These are phyloP conservation scores for Fraxinus cuspidata DNA, from an alignment of 257 asterid genomes.

Conservation along the genomic window DNA sequence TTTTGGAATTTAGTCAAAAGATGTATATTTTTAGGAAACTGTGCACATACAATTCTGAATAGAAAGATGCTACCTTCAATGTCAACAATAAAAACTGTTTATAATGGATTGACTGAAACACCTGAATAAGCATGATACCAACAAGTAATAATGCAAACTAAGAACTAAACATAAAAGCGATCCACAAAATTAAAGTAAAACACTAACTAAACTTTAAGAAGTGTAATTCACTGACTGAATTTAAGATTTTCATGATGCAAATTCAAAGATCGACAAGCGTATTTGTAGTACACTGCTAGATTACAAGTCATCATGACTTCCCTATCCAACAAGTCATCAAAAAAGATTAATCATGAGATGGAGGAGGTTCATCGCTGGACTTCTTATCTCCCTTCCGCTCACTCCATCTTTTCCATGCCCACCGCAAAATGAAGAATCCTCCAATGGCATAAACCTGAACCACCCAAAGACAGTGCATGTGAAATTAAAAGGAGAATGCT, in stretches of 20 bases:
- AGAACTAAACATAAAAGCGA: constrained; percentile 4
- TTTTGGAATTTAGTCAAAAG: background rate
- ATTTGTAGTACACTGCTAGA: constrained; percentile 22
- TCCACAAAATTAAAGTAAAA: constrained; percentile 8
- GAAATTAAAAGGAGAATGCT: constrained; percentile 1
- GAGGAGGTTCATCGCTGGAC: constrained; percentile 57
- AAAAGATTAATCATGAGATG: constrained; percentile 42
- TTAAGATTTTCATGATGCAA: constrained; percentile 18
- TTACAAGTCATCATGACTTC: constrained; percentile 20
- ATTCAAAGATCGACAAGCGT: constrained; percentile 21
- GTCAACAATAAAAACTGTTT: background rate
- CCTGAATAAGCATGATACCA: background rate
- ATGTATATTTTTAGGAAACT: background rate
- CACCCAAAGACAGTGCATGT: constrained; percentile 20
- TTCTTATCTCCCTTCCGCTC: constrained; percentile 64
- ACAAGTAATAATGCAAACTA: background rate
- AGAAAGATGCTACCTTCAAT: background rate
- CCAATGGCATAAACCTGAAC: constrained; percentile 88
- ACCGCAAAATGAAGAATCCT: constrained; percentile 63
- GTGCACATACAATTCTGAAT: background rate
- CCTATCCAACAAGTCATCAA: constrained; percentile 6
- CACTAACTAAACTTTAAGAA: constrained; percentile 6
- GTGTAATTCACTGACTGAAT: background rate
- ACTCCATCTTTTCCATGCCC: constrained; percentile 95
- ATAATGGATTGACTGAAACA: background rate